Percentiles rank a stretch among this genome's conserved stretches.
Conservation (phyloP, 306 rosid species). For the Casuarina cunninghamiana region DNA sequence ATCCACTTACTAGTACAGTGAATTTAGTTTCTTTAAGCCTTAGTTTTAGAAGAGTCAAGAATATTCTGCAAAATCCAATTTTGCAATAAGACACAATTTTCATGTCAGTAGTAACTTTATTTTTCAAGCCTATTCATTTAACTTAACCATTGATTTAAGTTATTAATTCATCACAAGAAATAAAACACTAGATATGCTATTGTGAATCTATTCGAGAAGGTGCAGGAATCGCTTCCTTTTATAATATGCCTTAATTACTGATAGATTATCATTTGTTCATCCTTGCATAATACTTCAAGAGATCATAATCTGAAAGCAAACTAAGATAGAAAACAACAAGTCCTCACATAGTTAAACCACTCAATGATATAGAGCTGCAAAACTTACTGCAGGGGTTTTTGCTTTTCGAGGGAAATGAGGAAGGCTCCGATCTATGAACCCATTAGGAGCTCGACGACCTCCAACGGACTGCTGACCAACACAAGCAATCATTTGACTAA, state of each 20-base stretch:
- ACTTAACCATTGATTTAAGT: no score
- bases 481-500: constrained; percentile 94
- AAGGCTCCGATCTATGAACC: constrained; percentile 94
- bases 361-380: background rate
- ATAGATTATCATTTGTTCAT: background rate
- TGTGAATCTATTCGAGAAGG: background rate
- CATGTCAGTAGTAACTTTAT: no score
- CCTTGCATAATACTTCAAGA: background rate
- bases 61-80: no score
- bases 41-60: no score
- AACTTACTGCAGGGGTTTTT: constrained; percentile 82
- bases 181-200: background rate
- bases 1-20: no score
- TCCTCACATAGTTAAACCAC: background rate
- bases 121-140: no score
- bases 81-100: no score
- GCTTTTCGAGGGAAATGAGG: constrained; percentile 82
- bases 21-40: no score
- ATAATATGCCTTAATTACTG: background rate
- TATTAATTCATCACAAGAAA: background rate
- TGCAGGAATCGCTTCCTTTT: background rate
- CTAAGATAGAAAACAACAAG: background rate
- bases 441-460: constrained; percentile 92
- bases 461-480: constrained; percentile 96
- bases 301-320: background rate